These are phyloP conservation scores for Venturia nashicola DNA, from an alignment of 2,329 filamentous ascomycete species.

Conservation along the genomic window DNA sequence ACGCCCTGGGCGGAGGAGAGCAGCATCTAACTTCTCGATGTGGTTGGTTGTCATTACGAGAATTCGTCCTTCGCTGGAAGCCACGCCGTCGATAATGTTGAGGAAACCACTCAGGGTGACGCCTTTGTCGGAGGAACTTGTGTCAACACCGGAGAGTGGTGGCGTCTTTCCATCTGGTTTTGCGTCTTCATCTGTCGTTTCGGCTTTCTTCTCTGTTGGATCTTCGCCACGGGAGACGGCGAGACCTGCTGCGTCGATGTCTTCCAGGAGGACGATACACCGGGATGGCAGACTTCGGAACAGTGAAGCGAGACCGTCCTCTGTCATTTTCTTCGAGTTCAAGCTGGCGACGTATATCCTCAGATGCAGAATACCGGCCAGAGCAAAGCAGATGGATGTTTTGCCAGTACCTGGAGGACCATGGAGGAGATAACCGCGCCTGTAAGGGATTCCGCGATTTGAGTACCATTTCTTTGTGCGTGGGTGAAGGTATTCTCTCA, in stretches of 20 bases:
- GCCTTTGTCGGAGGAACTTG: neutral
- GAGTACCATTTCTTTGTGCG: constrained; percentile 65
- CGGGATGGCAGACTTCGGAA: constrained; percentile 56
- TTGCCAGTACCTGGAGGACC: constrained; percentile 75
- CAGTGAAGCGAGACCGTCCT: constrained; percentile 54
- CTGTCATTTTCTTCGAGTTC: constrained; percentile 26
- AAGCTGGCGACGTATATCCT: constrained; percentile 29
- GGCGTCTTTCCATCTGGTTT: neutral
- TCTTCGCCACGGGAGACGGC: neutral
- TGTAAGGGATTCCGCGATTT: constrained; percentile 74
- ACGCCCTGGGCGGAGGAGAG: constrained; percentile 16
- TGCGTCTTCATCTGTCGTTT: neutral
- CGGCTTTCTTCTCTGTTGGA: neutral
- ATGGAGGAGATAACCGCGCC: constrained; percentile 68
- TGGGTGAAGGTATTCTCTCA: constrained; percentile 42
- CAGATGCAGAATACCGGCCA: constrained; percentile 35
- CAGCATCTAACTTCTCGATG: constrained; percentile 15
- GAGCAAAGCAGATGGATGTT: constrained; percentile 41
- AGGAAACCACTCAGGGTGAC: constrained; percentile 14
- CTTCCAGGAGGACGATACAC: constrained; percentile 64
- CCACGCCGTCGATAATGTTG: constrained; percentile 17
- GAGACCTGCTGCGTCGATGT: constrained; percentile 43
- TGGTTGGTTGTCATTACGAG: constrained; percentile 20
- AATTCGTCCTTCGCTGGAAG: constrained; percentile 15
- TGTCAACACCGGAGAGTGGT: neutral